Evolutionary conservation across 768 basidiomycete genomes (phyloP).

Genomic region (Panaeolus cyanescens): DNA sequence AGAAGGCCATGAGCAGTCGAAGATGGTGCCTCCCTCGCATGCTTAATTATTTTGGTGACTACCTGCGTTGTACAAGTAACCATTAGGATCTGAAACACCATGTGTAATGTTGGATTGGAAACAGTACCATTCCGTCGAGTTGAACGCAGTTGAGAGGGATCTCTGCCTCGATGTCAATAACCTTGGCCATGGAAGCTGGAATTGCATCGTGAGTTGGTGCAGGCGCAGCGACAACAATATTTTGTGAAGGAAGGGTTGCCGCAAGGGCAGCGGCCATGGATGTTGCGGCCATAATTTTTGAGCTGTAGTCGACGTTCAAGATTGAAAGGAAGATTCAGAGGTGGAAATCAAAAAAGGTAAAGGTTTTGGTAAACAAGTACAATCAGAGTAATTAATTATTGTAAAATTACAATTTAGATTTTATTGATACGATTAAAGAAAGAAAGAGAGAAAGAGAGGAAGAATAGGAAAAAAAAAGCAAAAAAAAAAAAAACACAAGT

Average conservation of each 20-base stretch:
- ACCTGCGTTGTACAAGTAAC: constrained; percentile 55
- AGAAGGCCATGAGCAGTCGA: constrained; percentile 82
- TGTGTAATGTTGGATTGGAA: constrained; percentile 8
- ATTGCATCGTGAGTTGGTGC: constrained; percentile 82
- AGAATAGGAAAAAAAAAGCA: neutral
- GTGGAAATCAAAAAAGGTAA: neutral
- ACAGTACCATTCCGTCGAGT: constrained; percentile 78
- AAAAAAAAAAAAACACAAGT: neutral
- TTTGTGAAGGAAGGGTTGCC: constrained; percentile 74
- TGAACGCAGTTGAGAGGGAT: constrained; percentile 80
- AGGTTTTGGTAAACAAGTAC: neutral
- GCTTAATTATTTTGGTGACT: constrained; percentile 92
- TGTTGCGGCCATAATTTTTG: constrained; percentile 57
- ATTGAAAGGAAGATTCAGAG: neutral
- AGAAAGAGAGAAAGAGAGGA: too few species aligned
- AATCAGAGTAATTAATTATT: too few species aligned
- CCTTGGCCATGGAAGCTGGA: constrained; percentile 90
- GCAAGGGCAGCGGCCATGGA: constrained; percentile 95
- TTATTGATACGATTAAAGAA: too few species aligned
- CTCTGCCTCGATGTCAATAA: constrained; percentile 91
- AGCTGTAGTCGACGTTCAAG: neutral
- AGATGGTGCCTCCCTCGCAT: constrained; percentile 76
- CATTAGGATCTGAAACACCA: neutral
- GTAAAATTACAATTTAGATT: too few species aligned
- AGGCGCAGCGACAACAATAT: constrained; percentile 59